These are phyloP conservation scores for Rhodosporidiobolus odoratus DNA, from an alignment of 768 basidiomycete species.

Conservation along the genomic window DNA sequence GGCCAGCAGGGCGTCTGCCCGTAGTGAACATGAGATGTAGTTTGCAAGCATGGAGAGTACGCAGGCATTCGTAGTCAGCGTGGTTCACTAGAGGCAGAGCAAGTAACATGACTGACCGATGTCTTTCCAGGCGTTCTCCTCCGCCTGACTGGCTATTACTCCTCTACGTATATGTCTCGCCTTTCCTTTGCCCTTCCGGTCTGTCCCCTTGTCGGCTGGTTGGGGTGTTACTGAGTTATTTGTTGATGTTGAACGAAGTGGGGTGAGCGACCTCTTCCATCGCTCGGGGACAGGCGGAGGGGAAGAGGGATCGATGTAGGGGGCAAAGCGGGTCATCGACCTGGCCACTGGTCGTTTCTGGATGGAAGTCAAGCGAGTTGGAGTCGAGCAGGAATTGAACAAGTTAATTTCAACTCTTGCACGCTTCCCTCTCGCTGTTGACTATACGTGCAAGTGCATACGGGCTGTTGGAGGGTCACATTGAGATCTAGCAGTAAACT, in stretches of 20 bases:
- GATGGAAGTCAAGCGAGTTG: too few species aligned
- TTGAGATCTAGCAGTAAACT: too few species aligned
- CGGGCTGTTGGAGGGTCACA: too few species aligned
- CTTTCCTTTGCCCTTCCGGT: neutral
- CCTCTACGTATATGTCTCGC: neutral
- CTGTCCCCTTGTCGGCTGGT: neutral
- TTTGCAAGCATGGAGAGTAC: neutral
- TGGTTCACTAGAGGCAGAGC: neutral
- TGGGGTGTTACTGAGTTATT: neutral
- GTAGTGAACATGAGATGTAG: too few species aligned
- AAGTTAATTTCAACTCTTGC: too few species aligned
- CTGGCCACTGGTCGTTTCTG: too few species aligned
- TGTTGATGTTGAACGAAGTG: neutral
- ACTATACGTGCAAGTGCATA: too few species aligned
- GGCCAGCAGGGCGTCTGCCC: neutral
- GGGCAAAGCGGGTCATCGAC: too few species aligned
- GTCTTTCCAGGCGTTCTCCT: neutral
- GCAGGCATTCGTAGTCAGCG: neutral
- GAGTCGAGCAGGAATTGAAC: too few species aligned
- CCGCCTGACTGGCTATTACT: accelerated
- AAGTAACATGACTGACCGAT: neutral
- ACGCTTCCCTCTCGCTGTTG: too few species aligned
- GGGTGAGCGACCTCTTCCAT: neutral
- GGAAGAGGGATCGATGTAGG: too few species aligned
- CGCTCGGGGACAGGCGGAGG: neutral